Evolutionary conservation across 106 monocot species (phyloP), one percentile per base, ranked within the genome.

Genomic region (Acanthochlamys bracteata): DNA sequence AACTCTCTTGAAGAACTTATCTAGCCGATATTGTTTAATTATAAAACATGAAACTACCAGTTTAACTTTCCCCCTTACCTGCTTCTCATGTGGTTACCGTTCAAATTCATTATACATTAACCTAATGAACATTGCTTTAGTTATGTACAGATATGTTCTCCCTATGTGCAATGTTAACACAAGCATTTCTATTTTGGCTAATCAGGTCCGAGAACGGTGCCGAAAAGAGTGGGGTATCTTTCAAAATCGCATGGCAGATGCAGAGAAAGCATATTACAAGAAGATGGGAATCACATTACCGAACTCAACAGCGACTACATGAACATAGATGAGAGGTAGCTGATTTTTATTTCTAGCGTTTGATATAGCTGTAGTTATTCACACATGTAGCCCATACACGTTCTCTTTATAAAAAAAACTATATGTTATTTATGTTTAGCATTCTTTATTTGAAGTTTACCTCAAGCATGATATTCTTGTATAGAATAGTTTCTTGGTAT

Each of bases 151-250:
- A n/a, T n/a, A n/a, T n/a, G n/a, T n/a, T n/a, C n/a, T n/a, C n/a
- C n/a, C n/a, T n/a, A n/a, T n/a, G n/a, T n/a, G n/a, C n/a, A n/a
- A n/a, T n/a, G n/a, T n/a, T n/a, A n/a, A n/a, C n/a, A n/a, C n/a
- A n/a, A n/a, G n/a, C n/a, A n/a, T n/a, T n/a, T 46, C 14, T 8
- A 46, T 14, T 46, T 8, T 46, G 45, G 45, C 45, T 46, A 10
- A 10, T 63, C 55, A 70, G 76, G 76, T 76, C 53, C 61, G 64
- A 56, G 57, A 64, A 15, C 41, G 76, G 11, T 76, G 76, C 55
- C 39, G 45, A 24, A 70, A 39, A 41, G 76, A 76, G 23, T 76
- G 69, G 70, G 13, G 15, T 11, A 70, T 70, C 14, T 76, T 76
- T 40, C 68, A 65, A 64, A 26, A 7, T 42, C 69, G 76, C 16